phyloP scores from a whole-genome alignment of 306 rosid species.

The Castanopsis chinensis region DNA sequence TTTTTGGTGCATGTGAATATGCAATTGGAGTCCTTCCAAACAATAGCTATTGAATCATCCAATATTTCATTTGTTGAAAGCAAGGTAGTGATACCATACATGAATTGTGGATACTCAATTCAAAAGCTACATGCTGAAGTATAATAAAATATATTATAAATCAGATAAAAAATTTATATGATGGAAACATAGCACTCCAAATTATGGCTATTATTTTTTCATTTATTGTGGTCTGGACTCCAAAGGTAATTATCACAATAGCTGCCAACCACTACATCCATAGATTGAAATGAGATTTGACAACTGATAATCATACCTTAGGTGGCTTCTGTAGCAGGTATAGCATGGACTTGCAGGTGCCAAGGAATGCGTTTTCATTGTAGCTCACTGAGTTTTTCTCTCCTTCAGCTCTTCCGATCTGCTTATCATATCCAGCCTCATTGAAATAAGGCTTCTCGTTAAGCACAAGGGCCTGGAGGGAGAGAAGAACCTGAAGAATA shows the following conservation, averaged over 20 bases:
- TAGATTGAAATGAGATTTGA: not conserved
- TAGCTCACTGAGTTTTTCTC: conserved; percentile 91
- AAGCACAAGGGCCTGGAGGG: conserved; percentile 95
- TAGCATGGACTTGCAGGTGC: conserved; percentile 82
- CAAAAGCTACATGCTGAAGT: not conserved
- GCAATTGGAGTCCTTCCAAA: not conserved
- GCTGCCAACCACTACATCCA: not conserved
- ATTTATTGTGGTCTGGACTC: not conserved
- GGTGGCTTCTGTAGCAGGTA: conserved; percentile 70
- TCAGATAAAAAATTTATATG: not conserved
- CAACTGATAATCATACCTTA: conserved; percentile 46
- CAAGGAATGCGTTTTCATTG: conserved; percentile 89
- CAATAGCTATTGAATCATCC: not conserved
- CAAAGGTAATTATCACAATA: not conserved
- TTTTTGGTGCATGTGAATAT: not conserved
- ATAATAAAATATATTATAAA: not conserved
- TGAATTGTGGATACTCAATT: not conserved
- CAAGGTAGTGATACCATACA: not conserved
- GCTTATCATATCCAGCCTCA: conserved; percentile 95
- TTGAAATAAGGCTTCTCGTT: conserved; percentile 97
- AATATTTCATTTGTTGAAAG: not conserved
- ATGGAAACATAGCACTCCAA: not conserved
- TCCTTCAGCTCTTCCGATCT: conserved; percentile 86
- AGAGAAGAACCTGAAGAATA: conserved; percentile 92
- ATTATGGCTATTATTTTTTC: not conserved